These are phyloP conservation scores for Dactylorhiza incarnata DNA, from an alignment of 106 monocot genomes.

Conservation along the genomic window DNA sequence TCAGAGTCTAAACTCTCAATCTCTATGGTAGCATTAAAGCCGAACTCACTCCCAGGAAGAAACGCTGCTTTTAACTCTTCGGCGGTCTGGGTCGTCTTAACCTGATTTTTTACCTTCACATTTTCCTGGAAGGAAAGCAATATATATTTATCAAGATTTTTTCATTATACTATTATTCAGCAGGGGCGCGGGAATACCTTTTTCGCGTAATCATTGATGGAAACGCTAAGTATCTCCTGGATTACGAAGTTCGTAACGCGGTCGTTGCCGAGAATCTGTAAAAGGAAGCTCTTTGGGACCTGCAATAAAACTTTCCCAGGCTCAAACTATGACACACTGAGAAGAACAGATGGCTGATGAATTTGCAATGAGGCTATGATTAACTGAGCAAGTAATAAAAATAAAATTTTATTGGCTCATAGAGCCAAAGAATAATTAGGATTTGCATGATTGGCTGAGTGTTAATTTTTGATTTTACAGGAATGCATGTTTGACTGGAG, in stretches of 20 bases:
- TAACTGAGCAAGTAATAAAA: too few relatives aligned
- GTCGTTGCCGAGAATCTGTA: conserved; percentile 59
- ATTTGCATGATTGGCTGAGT: too few relatives aligned
- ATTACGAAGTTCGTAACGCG: conserved; percentile 72
- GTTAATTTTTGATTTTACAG: too few relatives aligned
- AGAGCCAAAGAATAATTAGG: too few relatives aligned
- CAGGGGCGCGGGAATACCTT: conserved; percentile 20
- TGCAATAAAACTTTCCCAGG: conserved; percentile 11
- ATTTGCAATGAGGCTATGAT: too few relatives aligned
- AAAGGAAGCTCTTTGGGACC: conserved; percentile 71
- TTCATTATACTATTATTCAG: too few relatives aligned
- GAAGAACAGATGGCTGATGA: too few relatives aligned
- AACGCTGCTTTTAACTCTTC: conserved; percentile 61
- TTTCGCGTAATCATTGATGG: conserved; percentile 44
- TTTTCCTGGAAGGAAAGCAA: conserved; percentile 33
- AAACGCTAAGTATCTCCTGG: conserved; percentile 55
- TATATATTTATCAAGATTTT: background rate
- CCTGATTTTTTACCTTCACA: conserved; percentile 38
- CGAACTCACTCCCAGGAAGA: conserved; percentile 42
- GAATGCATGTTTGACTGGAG: too few relatives aligned
- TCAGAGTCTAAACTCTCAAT: conserved; percentile 32
- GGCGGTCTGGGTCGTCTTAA: conserved; percentile 42
- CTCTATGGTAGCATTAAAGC: conserved; percentile 56
- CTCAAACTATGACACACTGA: background rate
- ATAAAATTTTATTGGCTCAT: too few relatives aligned